These are phyloP conservation scores for Alternaria viburni DNA, from an alignment of 2,329 filamentous ascomycete species.

Conservation along the genomic window DNA sequence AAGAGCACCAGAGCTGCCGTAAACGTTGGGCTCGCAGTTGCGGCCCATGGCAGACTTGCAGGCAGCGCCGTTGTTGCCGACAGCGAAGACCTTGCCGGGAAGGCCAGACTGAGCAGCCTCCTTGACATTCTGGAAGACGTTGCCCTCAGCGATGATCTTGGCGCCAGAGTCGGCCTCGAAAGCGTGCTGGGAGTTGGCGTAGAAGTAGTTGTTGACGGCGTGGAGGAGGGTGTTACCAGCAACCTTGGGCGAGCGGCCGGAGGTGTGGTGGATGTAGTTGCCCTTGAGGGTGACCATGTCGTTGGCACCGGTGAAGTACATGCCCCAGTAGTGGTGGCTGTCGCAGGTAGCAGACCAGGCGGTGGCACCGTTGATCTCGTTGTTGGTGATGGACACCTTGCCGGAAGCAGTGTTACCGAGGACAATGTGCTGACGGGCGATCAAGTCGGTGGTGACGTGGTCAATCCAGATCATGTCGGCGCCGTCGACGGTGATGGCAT, in stretches of 20 bases:
- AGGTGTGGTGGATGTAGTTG: constrained; percentile 67
- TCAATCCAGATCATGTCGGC: constrained; percentile 35
- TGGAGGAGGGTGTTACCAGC: constrained; percentile 63
- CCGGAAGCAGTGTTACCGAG: constrained; percentile 60
- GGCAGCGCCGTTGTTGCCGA: constrained; percentile 45
- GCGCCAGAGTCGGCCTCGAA: constrained; percentile 57
- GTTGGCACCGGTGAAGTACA: constrained; percentile 63
- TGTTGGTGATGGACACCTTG: constrained; percentile 67
- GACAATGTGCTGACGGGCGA: constrained; percentile 67
- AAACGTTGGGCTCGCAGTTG: constrained; percentile 58
- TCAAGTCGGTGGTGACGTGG: constrained; percentile 58
- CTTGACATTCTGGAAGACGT: constrained; percentile 62
- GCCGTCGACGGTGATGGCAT: constrained; percentile 42
- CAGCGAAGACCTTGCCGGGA: constrained; percentile 51
- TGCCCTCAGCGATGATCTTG: constrained; percentile 62
- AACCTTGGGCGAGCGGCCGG: constrained; percentile 64
- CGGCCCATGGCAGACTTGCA: constrained; percentile 58
- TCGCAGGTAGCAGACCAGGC: constrained; percentile 65
- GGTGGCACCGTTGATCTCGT: constrained; percentile 62
- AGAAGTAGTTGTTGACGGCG: constrained; percentile 68
- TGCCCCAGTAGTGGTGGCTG: constrained; percentile 64
- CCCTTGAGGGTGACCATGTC: constrained; percentile 65
- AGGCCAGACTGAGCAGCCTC: constrained; percentile 51
- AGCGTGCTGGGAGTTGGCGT: constrained; percentile 62
- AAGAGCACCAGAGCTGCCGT: constrained; percentile 36